Evolutionary conservation across 257 asterid species (phyloP), one percentile per base, ranked within the genome.

Genomic region (Ophiorrhiza pumila): DNA sequence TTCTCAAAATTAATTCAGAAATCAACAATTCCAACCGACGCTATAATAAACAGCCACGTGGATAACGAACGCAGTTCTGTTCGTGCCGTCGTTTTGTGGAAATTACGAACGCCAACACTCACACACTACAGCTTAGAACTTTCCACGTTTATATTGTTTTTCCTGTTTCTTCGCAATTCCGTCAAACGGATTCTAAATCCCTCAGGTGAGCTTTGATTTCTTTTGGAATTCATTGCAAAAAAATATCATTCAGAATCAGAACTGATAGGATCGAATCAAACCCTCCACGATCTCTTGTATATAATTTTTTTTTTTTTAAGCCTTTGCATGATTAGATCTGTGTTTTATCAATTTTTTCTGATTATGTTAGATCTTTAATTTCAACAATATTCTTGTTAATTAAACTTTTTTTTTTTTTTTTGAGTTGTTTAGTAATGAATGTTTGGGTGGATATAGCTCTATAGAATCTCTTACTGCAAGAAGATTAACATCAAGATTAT

Each of bases 41-140:
- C 14, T 3, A 52, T 17, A 8, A 67, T 18, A 25, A 41, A 18
- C 10, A 12, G 53, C 67, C 79, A 75, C 74, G 74, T 75, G 73
- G 62, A 57, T 2, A 43, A 32, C 20, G 2, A 49, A 64, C 6
- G 10, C 59, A 27, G 52, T 31, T 64, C 14, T 15, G 45, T 25
- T 29, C 57, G 7, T 23, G 63, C 14, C 53, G 45, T 37, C 57
- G 60, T 10, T 63, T 53, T 52, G 66, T 22, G 41, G 42, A 60
- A 18, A 32, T 59, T 29, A 25, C 72, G 27, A 67, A 22, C 65
- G 25, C 10, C 71, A 66, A 17, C 37, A 22, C 41, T 31, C 9
- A 41, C 15, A 29, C 15, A n/a, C 65, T 27, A 43, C n/a, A 9
- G 65, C 43, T 53, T 61, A 10, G 63, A 60, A 47, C 20, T 18